A percentile compares a stretch with the other conserved stretches of the same genome.
phyloP scores from a whole-genome alignment of 208 protist species.

The Lotmaria passim region DNA sequence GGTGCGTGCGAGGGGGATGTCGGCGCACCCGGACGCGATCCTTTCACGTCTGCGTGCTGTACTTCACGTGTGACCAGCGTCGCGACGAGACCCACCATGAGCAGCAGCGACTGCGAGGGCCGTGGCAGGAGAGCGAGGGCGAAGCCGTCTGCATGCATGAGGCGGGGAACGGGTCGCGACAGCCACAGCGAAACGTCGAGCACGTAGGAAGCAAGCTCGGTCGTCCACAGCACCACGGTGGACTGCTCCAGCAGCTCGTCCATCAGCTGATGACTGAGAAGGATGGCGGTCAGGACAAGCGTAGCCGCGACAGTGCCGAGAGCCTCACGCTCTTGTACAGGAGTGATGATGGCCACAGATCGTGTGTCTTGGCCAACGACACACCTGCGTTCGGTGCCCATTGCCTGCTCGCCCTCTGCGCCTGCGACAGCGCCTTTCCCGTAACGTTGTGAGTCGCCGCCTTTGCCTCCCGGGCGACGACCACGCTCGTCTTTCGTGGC shows the following conservation, averaged over 20 bases:
- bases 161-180: constrained; percentile 36
- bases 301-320: constrained; percentile 42
- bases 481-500: too few relatives aligned
- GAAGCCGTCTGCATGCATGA: constrained; percentile 45
- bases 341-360: not conserved
- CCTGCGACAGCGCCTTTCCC: not conserved
- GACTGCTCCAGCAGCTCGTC: constrained; percentile 39
- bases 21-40: not conserved
- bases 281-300: constrained; percentile 45
- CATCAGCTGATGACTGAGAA: constrained; percentile 38
- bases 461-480: too few relatives aligned
- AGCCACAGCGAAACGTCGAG: constrained; percentile 51
- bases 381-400: not conserved
- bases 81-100: constrained; percentile 54
- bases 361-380: not conserved
- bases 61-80: constrained; percentile 52
- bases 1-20: not conserved
- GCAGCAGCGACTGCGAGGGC: constrained; percentile 52
- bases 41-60: constrained; percentile 2
- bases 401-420: too few relatives aligned
- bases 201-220: constrained; percentile 52
- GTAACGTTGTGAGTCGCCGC: not conserved
- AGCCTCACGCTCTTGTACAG: constrained; percentile 35
- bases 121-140: constrained; percentile 46
- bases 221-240: constrained; percentile 38